phyloP scores from a whole-genome alignment of 2,329 filamentous ascomycete genomes.

The Diaporthe sp. region DNA sequence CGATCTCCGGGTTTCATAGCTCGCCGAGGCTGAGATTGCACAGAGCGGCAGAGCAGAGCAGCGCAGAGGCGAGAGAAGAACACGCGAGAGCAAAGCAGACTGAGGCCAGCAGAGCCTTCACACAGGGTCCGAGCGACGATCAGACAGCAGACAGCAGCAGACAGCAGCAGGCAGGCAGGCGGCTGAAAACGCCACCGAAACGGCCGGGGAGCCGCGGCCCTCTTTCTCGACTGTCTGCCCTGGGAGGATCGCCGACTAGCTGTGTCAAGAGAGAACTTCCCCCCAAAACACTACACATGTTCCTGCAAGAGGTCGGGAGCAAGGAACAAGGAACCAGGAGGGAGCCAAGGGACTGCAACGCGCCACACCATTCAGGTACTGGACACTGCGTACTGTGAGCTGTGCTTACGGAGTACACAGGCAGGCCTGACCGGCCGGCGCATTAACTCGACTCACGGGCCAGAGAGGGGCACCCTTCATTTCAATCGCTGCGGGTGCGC shows the following conservation, averaged over 20 bases:
- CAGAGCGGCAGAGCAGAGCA: neutral
- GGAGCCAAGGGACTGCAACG: neutral
- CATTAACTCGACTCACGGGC: constrained; percentile 29
- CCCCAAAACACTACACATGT: neutral
- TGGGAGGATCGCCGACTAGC: constrained; percentile 28
- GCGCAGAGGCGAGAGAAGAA: neutral
- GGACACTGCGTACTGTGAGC: neutral
- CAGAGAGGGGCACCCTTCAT: constrained; percentile 29
- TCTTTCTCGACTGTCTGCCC: neutral
- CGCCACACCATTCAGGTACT: neutral
- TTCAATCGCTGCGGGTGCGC: constrained; percentile 1
- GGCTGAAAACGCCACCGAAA: constrained; percentile 26
- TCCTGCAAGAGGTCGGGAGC: neutral
- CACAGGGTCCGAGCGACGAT: constrained; percentile 25
- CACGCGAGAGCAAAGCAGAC: too few relatives aligned
- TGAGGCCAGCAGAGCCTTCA: neutral
- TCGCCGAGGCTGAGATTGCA: neutral
- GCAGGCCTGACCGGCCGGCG: neutral
- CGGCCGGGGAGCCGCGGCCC: constrained; percentile 1
- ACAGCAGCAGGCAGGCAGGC: neutral
- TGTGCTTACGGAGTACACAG: neutral
- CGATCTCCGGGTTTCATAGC: constrained; percentile 25
- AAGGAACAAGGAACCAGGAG: constrained; percentile 8
- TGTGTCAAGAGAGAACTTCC: constrained; percentile 8
- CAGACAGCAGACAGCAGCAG: constrained; percentile 19